Conservation (phyloP, 2,329 filamentous ascomycete species). For the Dendryphion nanum region DNA sequence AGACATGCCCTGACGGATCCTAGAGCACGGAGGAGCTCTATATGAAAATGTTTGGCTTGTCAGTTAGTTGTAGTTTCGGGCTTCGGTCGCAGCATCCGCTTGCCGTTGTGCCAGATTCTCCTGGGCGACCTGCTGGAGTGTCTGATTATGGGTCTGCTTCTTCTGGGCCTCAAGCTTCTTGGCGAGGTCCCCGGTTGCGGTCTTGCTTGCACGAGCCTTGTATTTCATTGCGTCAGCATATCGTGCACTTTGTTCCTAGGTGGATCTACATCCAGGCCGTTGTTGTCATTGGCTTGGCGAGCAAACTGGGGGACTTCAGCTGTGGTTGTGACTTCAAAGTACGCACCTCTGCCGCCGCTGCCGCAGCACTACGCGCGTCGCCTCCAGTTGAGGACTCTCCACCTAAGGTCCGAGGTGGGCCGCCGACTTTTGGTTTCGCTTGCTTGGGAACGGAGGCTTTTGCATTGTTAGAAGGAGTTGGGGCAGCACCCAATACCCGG, state of each 20-base stretch:
- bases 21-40: no score
- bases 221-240: background rate
- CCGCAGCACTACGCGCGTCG: constrained; percentile 71
- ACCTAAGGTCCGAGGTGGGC: constrained; percentile 60
- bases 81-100: constrained; percentile 61
- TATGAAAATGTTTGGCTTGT: no score
- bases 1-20: no score
- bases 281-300: background rate
- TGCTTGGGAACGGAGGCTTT: constrained; percentile 36
- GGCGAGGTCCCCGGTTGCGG: constrained; percentile 49
- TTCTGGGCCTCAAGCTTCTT: constrained; percentile 74
- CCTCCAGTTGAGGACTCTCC: constrained; percentile 24
- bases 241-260: background rate
- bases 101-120: constrained; percentile 66
- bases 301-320: background rate
- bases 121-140: constrained; percentile 65
- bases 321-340: constrained; percentile 1
- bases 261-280: background rate
- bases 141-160: constrained; percentile 67
- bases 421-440: constrained; percentile 45
- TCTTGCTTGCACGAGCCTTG: constrained; percentile 66
- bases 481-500: constrained; percentile 64
- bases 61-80: constrained; percentile 58
- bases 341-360: constrained; percentile 79
- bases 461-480: constrained; percentile 44